Evolutionary conservation across 192 early-diverging fungal genomes (phyloP).

Genomic region (Entomortierella lignicola): DNA sequence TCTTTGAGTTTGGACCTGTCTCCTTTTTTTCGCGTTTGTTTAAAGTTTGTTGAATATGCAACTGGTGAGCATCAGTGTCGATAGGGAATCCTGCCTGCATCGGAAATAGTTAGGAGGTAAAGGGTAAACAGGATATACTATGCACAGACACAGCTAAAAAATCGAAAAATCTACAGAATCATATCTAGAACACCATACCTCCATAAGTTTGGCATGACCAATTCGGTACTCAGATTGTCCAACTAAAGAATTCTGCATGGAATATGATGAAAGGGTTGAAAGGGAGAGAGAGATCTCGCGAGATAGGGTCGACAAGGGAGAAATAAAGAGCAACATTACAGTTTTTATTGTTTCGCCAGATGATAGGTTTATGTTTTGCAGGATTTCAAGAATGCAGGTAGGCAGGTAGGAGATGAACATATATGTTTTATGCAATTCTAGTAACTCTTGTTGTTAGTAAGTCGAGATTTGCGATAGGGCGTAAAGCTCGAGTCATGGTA

Average conservation of each 20-base stretch:
- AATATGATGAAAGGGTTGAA: neutral
- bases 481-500: too few species aligned
- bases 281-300: neutral
- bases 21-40: constrained; percentile 4
- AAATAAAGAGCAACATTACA: too few species aligned
- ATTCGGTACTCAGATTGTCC: neutral
- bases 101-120: neutral
- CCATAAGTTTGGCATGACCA: neutral
- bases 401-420: too few species aligned
- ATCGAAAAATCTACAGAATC: neutral
- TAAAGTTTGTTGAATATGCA: too few species aligned
- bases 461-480: too few species aligned
- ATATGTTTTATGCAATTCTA: too few species aligned
- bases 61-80: too few species aligned
- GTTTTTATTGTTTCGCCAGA: too few species aligned
- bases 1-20: neutral
- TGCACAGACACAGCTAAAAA: constrained; percentile 1
- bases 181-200: neutral
- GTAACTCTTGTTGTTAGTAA: too few species aligned
- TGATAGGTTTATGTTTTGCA: too few species aligned
- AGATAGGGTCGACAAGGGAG: too few species aligned
- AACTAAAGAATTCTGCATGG: neutral
- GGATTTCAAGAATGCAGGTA: too few species aligned
- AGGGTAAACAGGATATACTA: neutral
- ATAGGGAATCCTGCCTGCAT: neutral